Evolutionary conservation across 1,284 basidiomycete species (phyloP).

Genomic region (Cryptococcus wingfieldii): DNA sequence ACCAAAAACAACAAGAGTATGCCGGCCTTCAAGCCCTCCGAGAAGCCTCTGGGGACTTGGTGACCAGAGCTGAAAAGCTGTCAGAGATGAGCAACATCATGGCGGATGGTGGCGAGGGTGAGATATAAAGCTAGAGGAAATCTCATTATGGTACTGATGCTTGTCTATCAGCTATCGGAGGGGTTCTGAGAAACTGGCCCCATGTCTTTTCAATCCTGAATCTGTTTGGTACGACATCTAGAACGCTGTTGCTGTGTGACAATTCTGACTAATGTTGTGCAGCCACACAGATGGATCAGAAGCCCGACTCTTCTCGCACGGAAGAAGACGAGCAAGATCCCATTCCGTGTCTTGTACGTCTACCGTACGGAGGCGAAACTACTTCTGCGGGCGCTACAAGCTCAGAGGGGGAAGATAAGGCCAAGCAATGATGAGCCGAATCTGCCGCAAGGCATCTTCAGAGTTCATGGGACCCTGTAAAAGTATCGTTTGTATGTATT

Average conservation of each 20-base stretch:
- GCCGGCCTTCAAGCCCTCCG: slow-evolving; percentile 43
- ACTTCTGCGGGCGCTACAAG: not conserved
- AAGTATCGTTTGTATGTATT: not conserved
- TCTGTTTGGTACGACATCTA: slow-evolving; percentile 33
- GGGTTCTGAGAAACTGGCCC: slow-evolving; percentile 46
- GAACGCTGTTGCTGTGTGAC: not conserved
- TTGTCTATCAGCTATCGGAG: slow-evolving; percentile 34
- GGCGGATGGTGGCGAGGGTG: slow-evolving; percentile 50
- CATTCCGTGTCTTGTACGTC: slow-evolving; percentile 34
- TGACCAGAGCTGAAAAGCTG: slow-evolving; percentile 41
- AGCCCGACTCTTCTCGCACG: not conserved
- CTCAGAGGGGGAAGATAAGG: too few species aligned
- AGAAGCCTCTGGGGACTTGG: slow-evolving; percentile 37
- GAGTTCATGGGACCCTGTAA: not conserved
- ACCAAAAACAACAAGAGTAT: slow-evolving; percentile 49
- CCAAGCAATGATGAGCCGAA: too few species aligned
- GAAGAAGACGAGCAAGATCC: slow-evolving; percentile 26
- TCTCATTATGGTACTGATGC: not conserved
- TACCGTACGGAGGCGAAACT: slow-evolving; percentile 28
- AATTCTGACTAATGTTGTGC: not conserved
- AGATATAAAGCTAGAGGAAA: slow-evolving; percentile 5
- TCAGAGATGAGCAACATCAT: slow-evolving; percentile 47
- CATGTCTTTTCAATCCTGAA: slow-evolving; percentile 47
- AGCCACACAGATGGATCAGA: not conserved
- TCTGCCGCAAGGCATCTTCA: too few species aligned